phyloP scores from a whole-genome alignment of 305 asterid species.

The Plantago lanceolata region DNA sequence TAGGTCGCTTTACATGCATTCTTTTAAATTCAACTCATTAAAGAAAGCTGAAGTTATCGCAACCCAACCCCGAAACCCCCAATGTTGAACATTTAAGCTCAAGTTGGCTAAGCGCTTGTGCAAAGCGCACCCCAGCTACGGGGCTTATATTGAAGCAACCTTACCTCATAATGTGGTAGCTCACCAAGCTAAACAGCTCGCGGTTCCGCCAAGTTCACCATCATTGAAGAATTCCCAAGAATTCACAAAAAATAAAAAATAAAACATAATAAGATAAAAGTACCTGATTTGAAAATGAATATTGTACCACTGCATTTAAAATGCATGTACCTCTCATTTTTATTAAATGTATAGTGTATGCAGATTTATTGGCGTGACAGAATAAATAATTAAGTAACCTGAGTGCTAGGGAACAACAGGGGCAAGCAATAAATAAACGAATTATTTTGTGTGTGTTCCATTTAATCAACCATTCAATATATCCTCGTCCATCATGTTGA shows the following conservation, averaged over 20 bases:
- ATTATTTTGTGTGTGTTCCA: conserved; percentile 27
- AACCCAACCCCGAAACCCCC: too few species aligned
- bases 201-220: too few species aligned
- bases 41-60: too few species aligned
- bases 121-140: too few species aligned
- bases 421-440: conserved; percentile 34
- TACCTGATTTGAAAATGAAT: conserved; percentile 4
- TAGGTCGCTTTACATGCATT: too few species aligned
- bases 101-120: too few species aligned
- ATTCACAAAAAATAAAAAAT: neutral
- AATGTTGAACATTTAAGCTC: too few species aligned
- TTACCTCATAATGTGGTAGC: too few species aligned
- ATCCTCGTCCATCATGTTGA: conserved; percentile 41
- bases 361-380: conserved; percentile 2
- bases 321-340: neutral
- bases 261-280: neutral
- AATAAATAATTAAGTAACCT: conserved; percentile 28
- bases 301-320: conserved; percentile 6
- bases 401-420: conserved; percentile 33
- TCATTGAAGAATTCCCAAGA: neutral
- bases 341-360: neutral
- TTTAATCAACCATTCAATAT: conserved; percentile 37
- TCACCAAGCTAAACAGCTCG: too few species aligned
- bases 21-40: too few species aligned
- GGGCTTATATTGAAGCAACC: too few species aligned